Percentiles rank a stretch among this genome's conserved stretches.
These are phyloP conservation scores for Entonaema liquescens DNA, from an alignment of 495 filamentous ascomycete genomes.

Conservation along the genomic window DNA sequence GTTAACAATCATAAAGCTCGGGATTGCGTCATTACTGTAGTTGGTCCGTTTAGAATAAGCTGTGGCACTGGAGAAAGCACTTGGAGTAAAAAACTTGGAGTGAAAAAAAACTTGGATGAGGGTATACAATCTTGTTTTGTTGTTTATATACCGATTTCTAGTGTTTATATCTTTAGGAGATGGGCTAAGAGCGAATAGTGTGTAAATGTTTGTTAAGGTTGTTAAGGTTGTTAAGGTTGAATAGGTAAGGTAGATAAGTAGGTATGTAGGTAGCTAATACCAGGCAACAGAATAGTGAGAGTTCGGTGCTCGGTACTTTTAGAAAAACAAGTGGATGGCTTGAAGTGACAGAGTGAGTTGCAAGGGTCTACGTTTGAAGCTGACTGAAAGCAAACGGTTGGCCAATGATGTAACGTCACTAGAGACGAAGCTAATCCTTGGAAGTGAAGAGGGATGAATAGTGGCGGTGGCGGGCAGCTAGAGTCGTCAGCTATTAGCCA, in stretches of 20 bases:
- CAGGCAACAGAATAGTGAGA: background rate
- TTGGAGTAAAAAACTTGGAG: background rate
- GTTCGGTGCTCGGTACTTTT: background rate
- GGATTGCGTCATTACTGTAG: conserved; percentile 37
- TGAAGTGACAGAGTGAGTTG: background rate
- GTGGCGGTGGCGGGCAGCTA: background rate
- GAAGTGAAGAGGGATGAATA: background rate
- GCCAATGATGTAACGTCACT: background rate
- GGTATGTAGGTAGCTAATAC: too few species aligned
- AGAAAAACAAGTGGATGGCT: background rate
- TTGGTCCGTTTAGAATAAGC: background rate
- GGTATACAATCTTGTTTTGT: background rate
- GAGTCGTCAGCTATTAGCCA: conserved; percentile 8
- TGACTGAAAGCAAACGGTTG: background rate
- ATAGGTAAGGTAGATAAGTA: too few species aligned
- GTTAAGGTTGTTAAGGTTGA: too few species aligned
- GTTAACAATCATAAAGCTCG: conserved; percentile 19
- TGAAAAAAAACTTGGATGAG: background rate
- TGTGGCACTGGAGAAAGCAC: background rate
- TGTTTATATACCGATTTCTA: background rate
- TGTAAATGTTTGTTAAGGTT: too few species aligned
- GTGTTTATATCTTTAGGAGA: background rate
- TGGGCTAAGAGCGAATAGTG: background rate
- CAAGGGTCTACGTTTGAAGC: background rate
- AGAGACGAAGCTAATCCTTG: background rate